Evolutionary conservation across 257 asterid genomes (phyloP).

Genomic region (Przewalskia tangutica): DNA sequence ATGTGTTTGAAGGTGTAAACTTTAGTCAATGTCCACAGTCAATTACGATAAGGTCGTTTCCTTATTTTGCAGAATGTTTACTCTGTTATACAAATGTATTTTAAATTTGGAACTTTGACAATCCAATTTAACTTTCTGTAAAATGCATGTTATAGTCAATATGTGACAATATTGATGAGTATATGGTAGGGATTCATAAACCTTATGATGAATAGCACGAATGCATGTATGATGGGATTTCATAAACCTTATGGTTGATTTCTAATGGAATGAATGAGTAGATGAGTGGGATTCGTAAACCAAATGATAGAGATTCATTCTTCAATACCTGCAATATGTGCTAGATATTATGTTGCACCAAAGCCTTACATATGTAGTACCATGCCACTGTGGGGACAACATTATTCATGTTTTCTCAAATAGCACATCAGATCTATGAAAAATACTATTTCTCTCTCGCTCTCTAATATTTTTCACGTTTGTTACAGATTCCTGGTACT

Average conservation of each 20-base stretch:
- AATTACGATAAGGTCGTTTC: neutral
- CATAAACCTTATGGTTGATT: neutral
- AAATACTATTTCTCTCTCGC: neutral
- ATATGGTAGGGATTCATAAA: neutral
- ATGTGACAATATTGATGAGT: too few relatives aligned
- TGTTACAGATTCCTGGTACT: conserved; percentile 70
- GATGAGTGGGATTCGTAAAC: neutral
- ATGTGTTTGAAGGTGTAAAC: neutral
- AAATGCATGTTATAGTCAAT: too few relatives aligned
- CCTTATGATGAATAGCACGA: neutral
- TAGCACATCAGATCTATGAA: neutral
- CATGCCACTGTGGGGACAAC: neutral
- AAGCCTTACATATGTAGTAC: neutral
- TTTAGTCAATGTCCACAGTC: neutral
- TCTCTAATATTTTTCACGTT: neutral
- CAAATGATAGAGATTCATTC: neutral
- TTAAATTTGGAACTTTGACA: neutral
- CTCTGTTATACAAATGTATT: neutral
- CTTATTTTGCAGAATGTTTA: neutral
- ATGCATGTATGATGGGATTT: neutral
- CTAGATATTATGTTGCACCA: too few relatives aligned
- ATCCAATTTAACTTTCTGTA: neutral
- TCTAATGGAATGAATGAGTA: neutral
- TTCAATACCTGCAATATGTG: neutral
- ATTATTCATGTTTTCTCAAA: neutral